A percentile compares a stretch with the other conserved stretches of the same genome.
These are phyloP conservation scores for Wallacemonas sp. DNA, from an alignment of 208 protist species.

Conservation along the genomic window DNA sequence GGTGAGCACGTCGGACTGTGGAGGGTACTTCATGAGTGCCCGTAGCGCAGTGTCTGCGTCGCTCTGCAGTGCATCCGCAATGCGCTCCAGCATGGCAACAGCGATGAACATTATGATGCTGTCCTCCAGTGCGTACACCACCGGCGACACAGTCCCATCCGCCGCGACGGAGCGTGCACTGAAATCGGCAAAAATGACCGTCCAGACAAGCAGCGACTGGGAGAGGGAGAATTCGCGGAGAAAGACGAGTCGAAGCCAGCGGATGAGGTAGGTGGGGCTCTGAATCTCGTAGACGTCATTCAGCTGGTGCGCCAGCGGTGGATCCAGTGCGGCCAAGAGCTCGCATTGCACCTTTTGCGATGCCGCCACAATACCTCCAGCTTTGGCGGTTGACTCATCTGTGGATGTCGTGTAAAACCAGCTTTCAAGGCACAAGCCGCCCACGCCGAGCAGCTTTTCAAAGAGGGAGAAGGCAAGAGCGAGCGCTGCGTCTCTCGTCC, in stretches of 20 bases:
- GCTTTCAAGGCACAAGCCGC: not conserved
- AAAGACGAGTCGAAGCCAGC: conserved; percentile 90
- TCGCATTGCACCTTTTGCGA: conserved; percentile 54
- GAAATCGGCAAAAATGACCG: conserved; percentile 72
- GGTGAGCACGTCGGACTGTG: conserved; percentile 42
- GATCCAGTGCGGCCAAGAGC: conserved; percentile 56
- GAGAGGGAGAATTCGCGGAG: conserved; percentile 81
- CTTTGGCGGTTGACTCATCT: not conserved
- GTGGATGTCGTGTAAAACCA: conserved; percentile 1
- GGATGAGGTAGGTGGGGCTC: conserved; percentile 76
- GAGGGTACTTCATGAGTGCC: conserved; percentile 85
- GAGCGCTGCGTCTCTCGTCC: conserved; percentile 5
- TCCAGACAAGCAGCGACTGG: conserved; percentile 72
- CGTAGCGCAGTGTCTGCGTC: conserved; percentile 46
- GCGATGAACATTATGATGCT: conserved; percentile 59
- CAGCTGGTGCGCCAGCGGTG: conserved; percentile 54
- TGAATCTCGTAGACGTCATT: conserved; percentile 71
- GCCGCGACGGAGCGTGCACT: conserved; percentile 16
- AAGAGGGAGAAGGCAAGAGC: conserved; percentile 33
- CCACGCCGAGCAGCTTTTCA: not conserved
- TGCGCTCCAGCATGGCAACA: conserved; percentile 57
- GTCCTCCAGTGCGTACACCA: conserved; percentile 38
- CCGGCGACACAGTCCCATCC: too few relatives aligned
- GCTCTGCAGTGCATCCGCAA: conserved; percentile 34
- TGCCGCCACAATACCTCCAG: conserved; percentile 41